phyloP scores from a whole-genome alignment of 73 alveolate genomes.

The Breviolum minutum region DNA sequence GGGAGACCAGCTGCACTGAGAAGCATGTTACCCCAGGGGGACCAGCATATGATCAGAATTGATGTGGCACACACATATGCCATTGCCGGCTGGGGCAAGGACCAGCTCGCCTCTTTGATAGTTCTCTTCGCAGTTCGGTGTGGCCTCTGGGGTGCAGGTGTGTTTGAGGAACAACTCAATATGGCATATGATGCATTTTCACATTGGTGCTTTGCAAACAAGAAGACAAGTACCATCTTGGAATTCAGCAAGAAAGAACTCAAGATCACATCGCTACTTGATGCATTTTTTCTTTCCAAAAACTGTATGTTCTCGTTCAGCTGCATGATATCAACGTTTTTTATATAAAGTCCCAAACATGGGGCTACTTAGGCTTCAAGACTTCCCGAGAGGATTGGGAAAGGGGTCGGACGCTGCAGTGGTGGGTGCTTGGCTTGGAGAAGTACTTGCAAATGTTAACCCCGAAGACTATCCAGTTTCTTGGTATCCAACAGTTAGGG shows the following conservation, averaged over 20 bases:
- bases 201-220: not conserved
- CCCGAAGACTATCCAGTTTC: not conserved
- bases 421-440: not conserved
- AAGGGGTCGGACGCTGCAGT: constrained; percentile 19
- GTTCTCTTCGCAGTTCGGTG: not conserved
- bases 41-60: not conserved
- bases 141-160: not conserved
- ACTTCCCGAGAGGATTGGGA: constrained; percentile 26
- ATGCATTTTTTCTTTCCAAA: not conserved
- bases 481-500: not conserved
- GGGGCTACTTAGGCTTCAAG: not conserved
- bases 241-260: constrained; percentile 5
- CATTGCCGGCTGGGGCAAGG: constrained; percentile 52
- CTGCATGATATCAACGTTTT: not conserved
- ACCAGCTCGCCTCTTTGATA: not conserved
- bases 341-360: not conserved
- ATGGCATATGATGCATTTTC: not conserved
- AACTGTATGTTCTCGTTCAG: too few species aligned
- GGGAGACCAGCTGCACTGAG: not conserved
- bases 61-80: constrained; percentile 43
- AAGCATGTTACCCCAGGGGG: not conserved
- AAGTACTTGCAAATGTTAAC: not conserved
- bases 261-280: not conserved
- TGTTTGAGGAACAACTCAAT: not conserved
- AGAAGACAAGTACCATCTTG: not conserved